Percentiles rank a stretch among this genome's conserved stretches.
phyloP scores from a whole-genome alignment of 1,284 basidiomycete genomes.

The Sanghuangporus sanghuang region DNA sequence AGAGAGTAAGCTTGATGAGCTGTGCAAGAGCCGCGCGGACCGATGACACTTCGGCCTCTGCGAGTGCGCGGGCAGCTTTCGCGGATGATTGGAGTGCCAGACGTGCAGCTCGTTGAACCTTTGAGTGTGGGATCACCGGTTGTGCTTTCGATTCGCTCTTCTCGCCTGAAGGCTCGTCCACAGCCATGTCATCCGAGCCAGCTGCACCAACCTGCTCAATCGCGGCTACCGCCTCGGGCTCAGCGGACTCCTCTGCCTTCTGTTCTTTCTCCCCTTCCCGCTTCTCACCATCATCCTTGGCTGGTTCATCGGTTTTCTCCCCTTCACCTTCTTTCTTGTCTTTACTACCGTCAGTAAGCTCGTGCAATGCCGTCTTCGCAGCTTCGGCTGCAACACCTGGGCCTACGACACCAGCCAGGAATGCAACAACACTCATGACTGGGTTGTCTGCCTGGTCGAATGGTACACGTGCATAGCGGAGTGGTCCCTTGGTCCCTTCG shows the following conservation, averaged over 20 bases:
- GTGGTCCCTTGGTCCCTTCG: constrained; percentile 62
- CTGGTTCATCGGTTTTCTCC: constrained; percentile 27
- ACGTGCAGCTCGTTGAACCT: constrained; percentile 74
- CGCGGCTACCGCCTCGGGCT: constrained; percentile 22
- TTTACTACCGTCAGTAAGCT: constrained; percentile 59
- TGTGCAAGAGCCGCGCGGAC: constrained; percentile 79
- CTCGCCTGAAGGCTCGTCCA: constrained; percentile 31
- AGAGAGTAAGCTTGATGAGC: constrained; percentile 87
- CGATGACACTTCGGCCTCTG: constrained; percentile 80
- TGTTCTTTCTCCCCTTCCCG: constrained; percentile 22
- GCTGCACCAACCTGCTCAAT: constrained; percentile 16
- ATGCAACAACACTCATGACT: constrained; percentile 97
- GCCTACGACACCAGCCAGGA: constrained; percentile 89
- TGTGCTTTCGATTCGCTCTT: constrained; percentile 27
- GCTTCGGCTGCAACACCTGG: constrained; percentile 92
- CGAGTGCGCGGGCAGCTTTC: constrained; percentile 78
- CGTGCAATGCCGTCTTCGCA: constrained; percentile 85
- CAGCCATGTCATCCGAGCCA: constrained; percentile 33
- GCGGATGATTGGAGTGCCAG: constrained; percentile 88
- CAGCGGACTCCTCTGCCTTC: constrained; percentile 15
- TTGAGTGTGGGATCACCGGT: constrained; percentile 59
- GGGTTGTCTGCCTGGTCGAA: constrained; percentile 97
- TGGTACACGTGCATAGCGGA: constrained; percentile 78
- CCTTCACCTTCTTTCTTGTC: constrained; percentile 33
- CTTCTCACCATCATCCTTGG: constrained; percentile 25